Evolutionary conservation across 805 yeast species (phyloP).

Genomic region (Cyberlindnera euphorbiiphila): DNA sequence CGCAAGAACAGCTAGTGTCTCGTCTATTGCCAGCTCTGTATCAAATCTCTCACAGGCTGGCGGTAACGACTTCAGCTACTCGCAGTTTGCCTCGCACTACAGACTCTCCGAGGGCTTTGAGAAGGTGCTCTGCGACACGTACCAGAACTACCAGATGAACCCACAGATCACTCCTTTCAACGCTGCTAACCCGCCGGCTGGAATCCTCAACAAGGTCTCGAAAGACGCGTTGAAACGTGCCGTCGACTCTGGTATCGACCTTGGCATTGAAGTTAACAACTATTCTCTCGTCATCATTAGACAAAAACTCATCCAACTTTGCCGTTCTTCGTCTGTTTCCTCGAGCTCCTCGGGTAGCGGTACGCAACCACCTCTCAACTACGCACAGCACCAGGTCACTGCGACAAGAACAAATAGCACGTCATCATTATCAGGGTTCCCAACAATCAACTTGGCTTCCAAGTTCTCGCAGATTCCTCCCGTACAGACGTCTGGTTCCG

Average conservation of each 20-base stretch:
- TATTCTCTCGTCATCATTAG: constrained; percentile 37
- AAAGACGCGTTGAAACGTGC: constrained; percentile 46
- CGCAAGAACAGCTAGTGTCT: constrained; percentile 26
- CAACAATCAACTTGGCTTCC: constrained; percentile 21
- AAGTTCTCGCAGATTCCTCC: constrained; percentile 19
- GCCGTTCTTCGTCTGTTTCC: constrained; percentile 14
- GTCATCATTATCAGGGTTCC: constrained; percentile 19
- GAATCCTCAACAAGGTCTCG: constrained; percentile 57
- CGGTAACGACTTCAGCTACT: constrained; percentile 23
- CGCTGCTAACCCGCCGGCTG: constrained; percentile 61
- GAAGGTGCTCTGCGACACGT: constrained; percentile 40
- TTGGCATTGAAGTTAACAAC: constrained; percentile 36
- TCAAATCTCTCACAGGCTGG: constrained; percentile 23
- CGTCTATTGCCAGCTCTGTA: constrained; percentile 25
- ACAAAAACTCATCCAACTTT: constrained; percentile 32
- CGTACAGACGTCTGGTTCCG: constrained; percentile 1
- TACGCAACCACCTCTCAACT: constrained; percentile 4
- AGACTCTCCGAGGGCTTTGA: constrained; percentile 38
- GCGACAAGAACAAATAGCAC: constrained; percentile 20
- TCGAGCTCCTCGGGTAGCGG: constrained; percentile 10
- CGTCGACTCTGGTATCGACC: constrained; percentile 29
- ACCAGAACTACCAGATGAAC: constrained; percentile 45
- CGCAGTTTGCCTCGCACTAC: constrained; percentile 28
- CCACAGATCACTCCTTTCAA: constrained; percentile 71
- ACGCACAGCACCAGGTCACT: constrained; percentile 10